These are phyloP conservation scores for Tetrahymena thermophila DNA, from an alignment of 73 alveolate genomes.

Conservation along the genomic window DNA sequence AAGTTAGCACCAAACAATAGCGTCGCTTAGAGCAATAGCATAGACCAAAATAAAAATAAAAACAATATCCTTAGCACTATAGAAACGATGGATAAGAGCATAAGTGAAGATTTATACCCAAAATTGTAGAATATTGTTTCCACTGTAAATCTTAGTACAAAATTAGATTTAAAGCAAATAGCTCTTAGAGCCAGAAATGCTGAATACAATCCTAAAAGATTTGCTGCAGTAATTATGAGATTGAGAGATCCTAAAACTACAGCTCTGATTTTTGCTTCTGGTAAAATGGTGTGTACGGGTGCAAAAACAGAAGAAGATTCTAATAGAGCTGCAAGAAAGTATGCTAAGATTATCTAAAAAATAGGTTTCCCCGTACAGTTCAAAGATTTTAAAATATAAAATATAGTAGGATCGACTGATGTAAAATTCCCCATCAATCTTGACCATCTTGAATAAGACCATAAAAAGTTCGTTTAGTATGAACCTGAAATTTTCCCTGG, in stretches of 20 bases:
- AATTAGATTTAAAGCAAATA: slow-evolving; percentile 78
- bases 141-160: slow-evolving; percentile 78
- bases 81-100: background rate
- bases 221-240: slow-evolving; percentile 98
- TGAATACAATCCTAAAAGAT: slow-evolving; percentile 96
- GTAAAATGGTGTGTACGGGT: slow-evolving; percentile 98
- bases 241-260: slow-evolving; percentile 95
- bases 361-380: slow-evolving; percentile 83
- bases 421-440: slow-evolving; percentile 80
- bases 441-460: slow-evolving; percentile 55
- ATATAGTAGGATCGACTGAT: slow-evolving; percentile 86
- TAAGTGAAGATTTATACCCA: slow-evolving; percentile 37
- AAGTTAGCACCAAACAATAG: background rate
- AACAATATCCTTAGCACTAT: background rate
- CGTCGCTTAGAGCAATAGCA: background rate
- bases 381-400: slow-evolving; percentile 83
- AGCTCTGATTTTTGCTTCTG: slow-evolving; percentile 90
- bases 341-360: slow-evolving; percentile 82
- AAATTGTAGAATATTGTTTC: slow-evolving; percentile 76
- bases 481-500: slow-evolving; percentile 99
- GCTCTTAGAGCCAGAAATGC: slow-evolving; percentile 88
- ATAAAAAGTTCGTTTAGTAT: slow-evolving; percentile 61
- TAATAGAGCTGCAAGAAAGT: slow-evolving; percentile 85
- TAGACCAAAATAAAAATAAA: background rate
- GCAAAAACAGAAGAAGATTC: slow-evolving; percentile 93